Conservation (phyloP, 352 stramenopile species). For the Pythium pyrilobum region DNA sequence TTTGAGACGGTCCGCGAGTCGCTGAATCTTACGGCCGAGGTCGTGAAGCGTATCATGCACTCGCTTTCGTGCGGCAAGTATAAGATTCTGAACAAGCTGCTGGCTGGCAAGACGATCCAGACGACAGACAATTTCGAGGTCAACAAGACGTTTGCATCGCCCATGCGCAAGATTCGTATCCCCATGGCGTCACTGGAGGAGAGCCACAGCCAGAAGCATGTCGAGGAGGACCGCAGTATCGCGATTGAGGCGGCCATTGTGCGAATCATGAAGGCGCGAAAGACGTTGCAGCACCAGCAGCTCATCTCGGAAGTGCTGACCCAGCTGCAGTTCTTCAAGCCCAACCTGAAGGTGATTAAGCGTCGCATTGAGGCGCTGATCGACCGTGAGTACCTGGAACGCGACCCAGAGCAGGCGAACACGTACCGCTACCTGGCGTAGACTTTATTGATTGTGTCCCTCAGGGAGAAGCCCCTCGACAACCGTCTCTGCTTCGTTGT, state of each 20-base stretch:
- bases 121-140: constrained; percentile 92
- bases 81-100: constrained; percentile 95
- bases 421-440: constrained; percentile 96
- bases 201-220: constrained; percentile 97
- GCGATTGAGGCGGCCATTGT: constrained; percentile 99
- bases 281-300: constrained; percentile 97
- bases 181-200: constrained; percentile 98
- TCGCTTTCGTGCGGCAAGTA: constrained; percentile 98
- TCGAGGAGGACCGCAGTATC: constrained; percentile 95
- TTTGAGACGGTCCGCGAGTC: constrained; percentile 91
- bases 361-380: constrained; percentile 97
- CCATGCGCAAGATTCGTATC: constrained; percentile 97
- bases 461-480: neutral
- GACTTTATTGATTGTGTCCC: neutral
- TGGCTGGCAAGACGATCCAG: constrained; percentile 93
- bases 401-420: constrained; percentile 93
- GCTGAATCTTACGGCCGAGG: constrained; percentile 94
- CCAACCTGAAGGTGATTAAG: constrained; percentile 97
- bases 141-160: constrained; percentile 93
- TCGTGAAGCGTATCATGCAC: constrained; percentile 98
- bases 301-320: constrained; percentile 97
- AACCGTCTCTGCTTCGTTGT: too few species aligned
- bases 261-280: constrained; percentile 99
- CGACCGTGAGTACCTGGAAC: constrained; percentile 98
- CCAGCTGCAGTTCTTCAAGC: constrained; percentile 98